These are phyloP conservation scores for Leersia perrieri DNA, from an alignment of 176 grass and related monocot species.

Conservation along the genomic window DNA sequence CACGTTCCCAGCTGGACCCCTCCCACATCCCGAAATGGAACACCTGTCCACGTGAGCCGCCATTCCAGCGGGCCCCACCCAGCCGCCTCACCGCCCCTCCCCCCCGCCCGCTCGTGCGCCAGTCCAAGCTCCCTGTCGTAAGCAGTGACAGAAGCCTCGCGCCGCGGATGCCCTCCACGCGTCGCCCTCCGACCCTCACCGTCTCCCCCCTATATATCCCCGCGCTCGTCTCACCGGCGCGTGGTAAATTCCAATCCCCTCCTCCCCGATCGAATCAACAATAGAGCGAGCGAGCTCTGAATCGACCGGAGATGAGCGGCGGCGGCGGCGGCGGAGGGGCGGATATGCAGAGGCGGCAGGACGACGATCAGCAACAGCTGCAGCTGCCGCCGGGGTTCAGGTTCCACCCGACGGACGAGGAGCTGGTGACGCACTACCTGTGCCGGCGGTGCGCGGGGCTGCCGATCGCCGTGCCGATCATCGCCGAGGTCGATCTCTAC, in stretches of 20 bases:
- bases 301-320: conserved; percentile 28
- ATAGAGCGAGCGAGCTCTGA: too few relatives aligned
- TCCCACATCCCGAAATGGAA: conserved; percentile 22
- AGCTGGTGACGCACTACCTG: conserved; percentile 75
- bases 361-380: too few relatives aligned
- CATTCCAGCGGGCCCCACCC: neutral
- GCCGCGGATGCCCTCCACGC: conserved; percentile 34
- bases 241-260: conserved; percentile 45
- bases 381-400: conserved; percentile 90
- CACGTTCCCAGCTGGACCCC: neutral
- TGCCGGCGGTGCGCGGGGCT: conserved; percentile 48
- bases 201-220: conserved; percentile 33
- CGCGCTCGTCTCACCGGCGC: neutral
- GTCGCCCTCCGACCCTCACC: neutral
- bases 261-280: too few relatives aligned
- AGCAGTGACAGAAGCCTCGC: conserved; percentile 47
- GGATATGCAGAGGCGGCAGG: conserved; percentile 6
- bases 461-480: conserved; percentile 65
- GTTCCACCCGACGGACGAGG: conserved; percentile 97
- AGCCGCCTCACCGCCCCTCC: conserved; percentile 21
- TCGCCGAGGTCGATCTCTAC: conserved; percentile 93
- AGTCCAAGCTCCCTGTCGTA: conserved; percentile 37
- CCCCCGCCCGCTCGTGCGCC: neutral
- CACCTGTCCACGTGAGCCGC: conserved; percentile 36
- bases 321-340: neutral